These are phyloP conservation scores for Cladosporium halotolerans DNA, from an alignment of 2,329 filamentous ascomycete genomes.

Conservation along the genomic window DNA sequence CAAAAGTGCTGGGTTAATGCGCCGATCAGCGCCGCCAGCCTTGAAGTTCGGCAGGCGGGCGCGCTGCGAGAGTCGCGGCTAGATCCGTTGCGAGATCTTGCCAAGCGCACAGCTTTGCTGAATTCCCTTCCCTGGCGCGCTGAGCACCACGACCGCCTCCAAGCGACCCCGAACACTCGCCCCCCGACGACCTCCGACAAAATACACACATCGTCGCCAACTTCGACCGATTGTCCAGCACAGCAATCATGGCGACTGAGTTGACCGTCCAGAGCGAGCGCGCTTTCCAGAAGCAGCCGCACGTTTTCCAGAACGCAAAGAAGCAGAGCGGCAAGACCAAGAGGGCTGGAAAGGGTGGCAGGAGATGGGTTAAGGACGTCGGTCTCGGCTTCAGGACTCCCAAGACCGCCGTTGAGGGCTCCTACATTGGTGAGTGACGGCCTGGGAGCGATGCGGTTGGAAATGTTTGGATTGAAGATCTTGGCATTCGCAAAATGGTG, in stretches of 20 bases:
- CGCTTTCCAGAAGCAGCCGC: constrained; percentile 99
- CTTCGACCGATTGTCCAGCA: constrained; percentile 9
- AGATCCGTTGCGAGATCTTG: background rate
- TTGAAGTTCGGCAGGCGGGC: too few species aligned
- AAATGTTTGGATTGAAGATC: constrained; percentile 1
- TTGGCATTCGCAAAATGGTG: constrained; percentile 11
- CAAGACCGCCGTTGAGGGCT: constrained; percentile 97
- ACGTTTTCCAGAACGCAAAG: constrained; percentile 99
- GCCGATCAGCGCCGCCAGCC: too few species aligned
- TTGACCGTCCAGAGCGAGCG: constrained; percentile 99
- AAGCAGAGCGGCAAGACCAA: constrained; percentile 73
- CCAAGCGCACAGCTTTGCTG: background rate
- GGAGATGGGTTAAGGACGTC: constrained; percentile 99
- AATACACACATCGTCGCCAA: constrained; percentile 10
- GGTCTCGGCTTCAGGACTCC: constrained; percentile 98
- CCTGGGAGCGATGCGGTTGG: constrained; percentile 2
- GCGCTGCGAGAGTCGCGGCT: background rate
- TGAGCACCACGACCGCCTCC: background rate
- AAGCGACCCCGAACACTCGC: background rate
- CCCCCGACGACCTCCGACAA: constrained; percentile 11
- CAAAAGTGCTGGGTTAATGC: too few species aligned
- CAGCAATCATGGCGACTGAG: constrained; percentile 83
- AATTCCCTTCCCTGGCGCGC: background rate
- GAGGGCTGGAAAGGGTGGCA: constrained; percentile 81
- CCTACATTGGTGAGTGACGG: constrained; percentile 82